Percentiles rank a stretch among this genome's conserved stretches.
These are phyloP conservation scores for Neostapfia colusana DNA, from an alignment of 176 grass and related monocot genomes.

Conservation along the genomic window DNA sequence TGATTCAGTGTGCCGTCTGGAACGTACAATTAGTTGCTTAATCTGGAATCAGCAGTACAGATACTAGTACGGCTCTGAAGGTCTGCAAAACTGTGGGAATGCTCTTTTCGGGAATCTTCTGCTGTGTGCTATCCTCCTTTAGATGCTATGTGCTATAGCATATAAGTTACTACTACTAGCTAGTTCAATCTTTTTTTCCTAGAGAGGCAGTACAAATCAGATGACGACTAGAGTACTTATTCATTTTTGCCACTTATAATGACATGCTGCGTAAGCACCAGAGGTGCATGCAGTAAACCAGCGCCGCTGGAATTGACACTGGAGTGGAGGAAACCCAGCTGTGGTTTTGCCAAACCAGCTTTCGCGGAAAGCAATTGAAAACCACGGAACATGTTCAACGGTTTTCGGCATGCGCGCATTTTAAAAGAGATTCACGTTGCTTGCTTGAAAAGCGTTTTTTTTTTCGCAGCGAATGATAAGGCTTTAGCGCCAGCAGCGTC, in stretches of 20 bases:
- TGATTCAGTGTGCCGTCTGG: neutral
- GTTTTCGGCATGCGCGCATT: conserved; percentile 29
- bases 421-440: neutral
- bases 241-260: neutral
- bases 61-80: neutral
- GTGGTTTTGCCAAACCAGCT: conserved; percentile 30
- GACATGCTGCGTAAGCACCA: neutral
- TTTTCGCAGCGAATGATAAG: neutral
- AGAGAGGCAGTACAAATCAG: neutral
- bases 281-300: neutral
- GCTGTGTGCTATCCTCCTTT: neutral
- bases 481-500: conserved; percentile 16
- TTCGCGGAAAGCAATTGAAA: conserved; percentile 24
- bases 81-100: neutral
- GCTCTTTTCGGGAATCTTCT: neutral
- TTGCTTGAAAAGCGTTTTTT: conserved; percentile 7
- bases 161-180: neutral
- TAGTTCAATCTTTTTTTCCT: neutral
- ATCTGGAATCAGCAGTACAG: neutral
- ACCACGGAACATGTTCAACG: conserved; percentile 32
- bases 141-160: neutral
- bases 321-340: neutral
- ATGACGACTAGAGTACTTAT: neutral
- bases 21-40: neutral
- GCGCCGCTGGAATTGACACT: neutral